These are phyloP conservation scores for Medicago arabica DNA, from an alignment of 306 rosid genomes.

Conservation along the genomic window DNA sequence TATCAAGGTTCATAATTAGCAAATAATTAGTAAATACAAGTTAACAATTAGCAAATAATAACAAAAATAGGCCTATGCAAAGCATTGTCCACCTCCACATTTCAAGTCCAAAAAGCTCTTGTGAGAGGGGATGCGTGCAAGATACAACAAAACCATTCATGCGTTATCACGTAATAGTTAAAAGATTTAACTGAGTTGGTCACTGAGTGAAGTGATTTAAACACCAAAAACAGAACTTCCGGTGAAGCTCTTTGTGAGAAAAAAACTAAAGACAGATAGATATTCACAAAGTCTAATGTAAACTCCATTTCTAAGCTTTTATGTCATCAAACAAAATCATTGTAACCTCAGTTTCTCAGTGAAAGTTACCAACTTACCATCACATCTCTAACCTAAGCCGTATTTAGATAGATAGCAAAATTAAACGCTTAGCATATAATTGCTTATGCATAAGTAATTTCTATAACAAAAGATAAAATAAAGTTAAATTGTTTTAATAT, in stretches of 20 bases:
- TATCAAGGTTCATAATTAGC: not conserved
- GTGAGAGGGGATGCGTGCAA: not conserved
- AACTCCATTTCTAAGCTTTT: not conserved
- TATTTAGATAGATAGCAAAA: not conserved
- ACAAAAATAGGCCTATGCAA: not conserved
- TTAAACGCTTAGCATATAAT: not conserved
- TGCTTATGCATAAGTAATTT: not conserved
- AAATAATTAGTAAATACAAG: not conserved
- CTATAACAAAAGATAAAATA: not conserved
- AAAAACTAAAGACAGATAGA: not conserved
- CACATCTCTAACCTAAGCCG: not conserved
- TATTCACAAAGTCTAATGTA: not conserved
- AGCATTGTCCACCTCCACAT: not conserved
- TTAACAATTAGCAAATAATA: not conserved
- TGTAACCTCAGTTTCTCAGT: not conserved
- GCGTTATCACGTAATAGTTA: not conserved
- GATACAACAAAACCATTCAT: slow-evolving; percentile 10
- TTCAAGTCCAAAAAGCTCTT: not conserved
- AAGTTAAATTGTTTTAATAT: not conserved
- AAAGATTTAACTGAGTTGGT: not conserved
- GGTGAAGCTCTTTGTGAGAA: not conserved
- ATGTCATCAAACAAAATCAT: not conserved
- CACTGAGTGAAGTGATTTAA: not conserved
- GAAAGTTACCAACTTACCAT: not conserved
- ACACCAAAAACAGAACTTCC: not conserved